Conservation (phyloP, 2,329 filamentous ascomycete species). For the Fusarium torulosum region DNA sequence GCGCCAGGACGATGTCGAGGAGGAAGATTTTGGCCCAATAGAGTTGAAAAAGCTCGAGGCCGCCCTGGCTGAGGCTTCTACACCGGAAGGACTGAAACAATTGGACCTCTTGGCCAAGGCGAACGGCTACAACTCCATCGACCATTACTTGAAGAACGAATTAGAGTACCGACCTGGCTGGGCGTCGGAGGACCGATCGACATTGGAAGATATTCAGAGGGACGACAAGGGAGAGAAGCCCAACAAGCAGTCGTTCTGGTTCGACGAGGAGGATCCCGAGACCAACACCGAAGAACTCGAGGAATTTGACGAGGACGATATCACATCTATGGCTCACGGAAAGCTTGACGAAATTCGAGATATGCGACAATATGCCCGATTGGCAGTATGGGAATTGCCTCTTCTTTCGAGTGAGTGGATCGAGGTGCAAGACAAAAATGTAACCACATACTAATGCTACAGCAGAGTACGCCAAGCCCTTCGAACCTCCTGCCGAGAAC, state of each 20-base stretch:
- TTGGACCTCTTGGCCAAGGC: slow-evolving; percentile 54
- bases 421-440: neutral
- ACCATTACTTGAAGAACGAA: slow-evolving; percentile 50
- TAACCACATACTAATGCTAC: slow-evolving; percentile 19
- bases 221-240: slow-evolving; percentile 52
- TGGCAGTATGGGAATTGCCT: slow-evolving; percentile 96
- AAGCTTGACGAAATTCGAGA: slow-evolving; percentile 92
- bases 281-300: slow-evolving; percentile 66
- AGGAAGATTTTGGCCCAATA: slow-evolving; percentile 45
- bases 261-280: slow-evolving; percentile 63
- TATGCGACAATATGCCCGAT: slow-evolving; percentile 85
- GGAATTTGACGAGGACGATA: slow-evolving; percentile 83
- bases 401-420: slow-evolving; percentile 80
- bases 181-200: slow-evolving; percentile 49
- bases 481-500: slow-evolving; percentile 74
- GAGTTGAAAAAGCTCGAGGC: slow-evolving; percentile 51
- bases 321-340: slow-evolving; percentile 83
- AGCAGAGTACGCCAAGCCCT: slow-evolving; percentile 85
- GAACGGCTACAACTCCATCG: slow-evolving; percentile 52
- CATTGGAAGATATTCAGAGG: slow-evolving; percentile 51
- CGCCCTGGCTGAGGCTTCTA: slow-evolving; percentile 48
- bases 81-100: slow-evolving; percentile 51
- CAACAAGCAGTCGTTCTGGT: slow-evolving; percentile 61
- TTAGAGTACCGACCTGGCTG: slow-evolving; percentile 49
- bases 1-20: slow-evolving; percentile 41